Percentiles rank a stretch among this genome's conserved stretches.
phyloP scores from a whole-genome alignment of 164 flowering plant genomes.

The Kalanchoe fedtschenkoi region DNA sequence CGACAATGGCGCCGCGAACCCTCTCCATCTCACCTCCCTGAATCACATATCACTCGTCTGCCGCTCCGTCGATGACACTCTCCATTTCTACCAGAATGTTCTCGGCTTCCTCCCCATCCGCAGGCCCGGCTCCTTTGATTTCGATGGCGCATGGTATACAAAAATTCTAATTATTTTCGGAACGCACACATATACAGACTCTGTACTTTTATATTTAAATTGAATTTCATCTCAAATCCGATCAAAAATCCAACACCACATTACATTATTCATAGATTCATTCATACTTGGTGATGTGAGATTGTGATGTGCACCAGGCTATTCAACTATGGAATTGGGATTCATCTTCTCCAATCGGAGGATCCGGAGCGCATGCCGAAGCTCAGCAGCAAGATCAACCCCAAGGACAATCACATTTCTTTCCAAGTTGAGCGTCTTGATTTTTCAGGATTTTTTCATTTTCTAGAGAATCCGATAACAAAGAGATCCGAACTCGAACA shows the following conservation, averaged over 20 bases:
- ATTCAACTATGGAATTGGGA: neutral
- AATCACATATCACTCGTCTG: conserved; percentile 37
- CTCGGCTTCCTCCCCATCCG: neutral
- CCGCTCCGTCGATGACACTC: conserved; percentile 31
- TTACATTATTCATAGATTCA: no score
- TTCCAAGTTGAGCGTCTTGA: no score
- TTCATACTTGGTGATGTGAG: neutral
- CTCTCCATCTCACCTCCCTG: conserved; percentile 31
- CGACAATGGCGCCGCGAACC: conserved; percentile 7
- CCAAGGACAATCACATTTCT: neutral
- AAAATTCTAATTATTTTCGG: no score
- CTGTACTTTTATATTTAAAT: no score
- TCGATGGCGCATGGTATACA: neutral
- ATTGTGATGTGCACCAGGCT: no score
- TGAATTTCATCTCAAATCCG: no score
- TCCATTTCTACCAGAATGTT: conserved; percentile 22
- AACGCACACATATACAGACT: no score
- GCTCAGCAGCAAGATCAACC: conserved; percentile 1
- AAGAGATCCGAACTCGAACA: no score
- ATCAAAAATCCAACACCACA: no score
- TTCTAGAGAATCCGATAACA: no score
- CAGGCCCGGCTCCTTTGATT: neutral
- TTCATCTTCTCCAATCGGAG: neutral
- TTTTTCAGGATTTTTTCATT: no score
- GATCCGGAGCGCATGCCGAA: neutral